Evolutionary conservation across 208 protist species (phyloP), one percentile per base, ranked within the genome.

Genomic region (Histomonas meleagridis): DNA sequence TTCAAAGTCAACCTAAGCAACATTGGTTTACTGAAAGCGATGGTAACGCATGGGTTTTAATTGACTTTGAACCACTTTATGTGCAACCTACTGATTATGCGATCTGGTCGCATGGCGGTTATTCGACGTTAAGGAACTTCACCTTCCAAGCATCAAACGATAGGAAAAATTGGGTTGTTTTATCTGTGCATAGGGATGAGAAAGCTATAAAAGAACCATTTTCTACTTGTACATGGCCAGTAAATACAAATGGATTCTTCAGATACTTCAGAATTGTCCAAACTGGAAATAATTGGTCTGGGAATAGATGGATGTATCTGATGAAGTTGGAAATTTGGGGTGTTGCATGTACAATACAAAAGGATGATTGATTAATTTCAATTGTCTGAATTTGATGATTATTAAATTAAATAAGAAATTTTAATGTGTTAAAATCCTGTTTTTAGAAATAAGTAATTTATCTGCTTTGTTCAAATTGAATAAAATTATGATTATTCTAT

Each of bases 61-160:
- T 94, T 55, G 93, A 94, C 43, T 91, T 94, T 46, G 91, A 91
- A 16, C 51, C 51, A 35, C 65, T 70, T 26, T 78, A 55, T 10
- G 91, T 94, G 10, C 69, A 81, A 32, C 93, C 93, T 35, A 94
- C 90, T 23, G 79, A 94, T 81, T 94, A 94, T 57, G 92, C 92
- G 0, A 62, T 94, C 12, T 91, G 92, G 51, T 60, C 79, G 0
- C 93, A 94, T 60, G 93, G 92, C 86, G 92, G 93, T 72, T 91
- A 86, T 32, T 91, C 93, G 21, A 90, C 79, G 49, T 91, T 94
- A 0, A 91, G 93, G 28, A 91, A 93, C 46, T 94, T 93, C 93
- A 7, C 16, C 12, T 62, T 91, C 51, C 92, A 94, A 91, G 93
- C 92, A 26, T 94, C 92, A 38, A 91, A 46, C 12, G 93, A 94